phyloP scores from a whole-genome alignment of 192 early-diverging fungal species.

The Coemansia sp. region DNA sequence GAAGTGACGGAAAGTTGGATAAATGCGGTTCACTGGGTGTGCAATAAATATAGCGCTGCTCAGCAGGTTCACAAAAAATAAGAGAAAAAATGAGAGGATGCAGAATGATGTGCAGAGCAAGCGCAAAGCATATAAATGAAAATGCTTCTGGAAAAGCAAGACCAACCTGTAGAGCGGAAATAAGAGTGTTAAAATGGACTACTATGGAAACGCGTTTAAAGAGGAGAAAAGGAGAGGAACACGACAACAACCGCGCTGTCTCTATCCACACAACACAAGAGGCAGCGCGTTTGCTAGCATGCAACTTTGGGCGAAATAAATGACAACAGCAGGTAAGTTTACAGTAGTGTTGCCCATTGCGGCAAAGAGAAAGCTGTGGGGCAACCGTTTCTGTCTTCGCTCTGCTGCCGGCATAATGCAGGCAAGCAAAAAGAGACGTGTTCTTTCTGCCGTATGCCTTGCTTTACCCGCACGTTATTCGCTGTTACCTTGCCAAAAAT shows the following conservation, averaged over 20 bases:
- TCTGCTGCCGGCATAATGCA: background rate
- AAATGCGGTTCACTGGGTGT: background rate
- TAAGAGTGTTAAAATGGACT: background rate
- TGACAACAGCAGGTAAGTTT: background rate
- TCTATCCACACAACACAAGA: background rate
- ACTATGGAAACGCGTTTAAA: background rate
- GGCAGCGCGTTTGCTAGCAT: background rate
- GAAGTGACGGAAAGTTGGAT: background rate
- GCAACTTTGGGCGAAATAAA: background rate
- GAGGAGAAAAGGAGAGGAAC: background rate
- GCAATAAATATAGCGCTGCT: background rate
- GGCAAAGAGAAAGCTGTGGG: background rate
- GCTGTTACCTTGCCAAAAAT: background rate
- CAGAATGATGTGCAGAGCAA: slow-evolving; percentile 4
- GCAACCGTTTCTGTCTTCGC: background rate
- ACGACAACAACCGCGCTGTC: background rate
- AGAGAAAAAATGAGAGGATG: background rate
- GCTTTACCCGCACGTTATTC: background rate
- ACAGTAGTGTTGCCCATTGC: background rate
- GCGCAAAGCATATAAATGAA: slow-evolving; percentile 2
- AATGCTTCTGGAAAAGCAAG: background rate
- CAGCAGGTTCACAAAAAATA: background rate
- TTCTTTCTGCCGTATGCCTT: background rate
- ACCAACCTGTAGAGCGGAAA: background rate
- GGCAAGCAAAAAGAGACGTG: slow-evolving; percentile 1